These are phyloP conservation scores for Chenopodium formosanum DNA, from an alignment of 148 eudicot species.

Conservation along the genomic window DNA sequence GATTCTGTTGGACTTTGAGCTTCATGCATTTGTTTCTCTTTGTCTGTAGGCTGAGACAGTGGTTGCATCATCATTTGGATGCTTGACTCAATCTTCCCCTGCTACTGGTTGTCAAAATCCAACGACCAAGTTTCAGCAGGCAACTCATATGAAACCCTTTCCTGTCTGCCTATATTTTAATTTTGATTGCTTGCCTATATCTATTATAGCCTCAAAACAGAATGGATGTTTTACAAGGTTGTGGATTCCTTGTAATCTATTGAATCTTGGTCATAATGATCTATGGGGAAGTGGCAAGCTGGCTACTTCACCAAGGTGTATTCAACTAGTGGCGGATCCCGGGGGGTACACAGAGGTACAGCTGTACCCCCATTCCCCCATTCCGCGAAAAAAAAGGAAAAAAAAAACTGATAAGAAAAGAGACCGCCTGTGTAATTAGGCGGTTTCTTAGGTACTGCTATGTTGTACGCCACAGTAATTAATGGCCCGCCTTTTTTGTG, in stretches of 20 bases:
- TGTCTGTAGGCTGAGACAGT: slow-evolving; percentile 67
- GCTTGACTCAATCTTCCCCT: slow-evolving; percentile 59
- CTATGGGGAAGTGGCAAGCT: not conserved
- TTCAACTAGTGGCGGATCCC: too few relatives aligned
- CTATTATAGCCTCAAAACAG: not conserved
- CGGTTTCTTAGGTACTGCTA: too few relatives aligned
- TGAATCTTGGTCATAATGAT: not conserved
- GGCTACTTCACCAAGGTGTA: not conserved
- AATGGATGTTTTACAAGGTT: not conserved
- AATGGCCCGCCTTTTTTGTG: too few relatives aligned
- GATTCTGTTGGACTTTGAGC: not conserved
- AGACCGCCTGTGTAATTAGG: too few relatives aligned
- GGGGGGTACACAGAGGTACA: too few relatives aligned
- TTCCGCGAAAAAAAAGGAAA: too few relatives aligned
- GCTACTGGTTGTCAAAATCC: slow-evolving; percentile 49
- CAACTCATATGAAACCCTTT: slow-evolving; percentile 23
- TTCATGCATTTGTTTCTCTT: slow-evolving; percentile 13
- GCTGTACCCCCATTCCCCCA: too few relatives aligned
- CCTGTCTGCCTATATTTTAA: slow-evolving; percentile 8
- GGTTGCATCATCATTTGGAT: slow-evolving; percentile 74
- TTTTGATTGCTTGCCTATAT: not conserved
- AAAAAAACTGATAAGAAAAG: too few relatives aligned
- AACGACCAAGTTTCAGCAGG: slow-evolving; percentile 72
- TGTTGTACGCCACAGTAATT: too few relatives aligned
- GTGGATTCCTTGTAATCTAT: not conserved